Evolutionary conservation across 2,329 filamentous ascomycete species (phyloP), one percentile per base, ranked within the genome.

Genomic region (Aspergillus pseudoviridinutans): DNA sequence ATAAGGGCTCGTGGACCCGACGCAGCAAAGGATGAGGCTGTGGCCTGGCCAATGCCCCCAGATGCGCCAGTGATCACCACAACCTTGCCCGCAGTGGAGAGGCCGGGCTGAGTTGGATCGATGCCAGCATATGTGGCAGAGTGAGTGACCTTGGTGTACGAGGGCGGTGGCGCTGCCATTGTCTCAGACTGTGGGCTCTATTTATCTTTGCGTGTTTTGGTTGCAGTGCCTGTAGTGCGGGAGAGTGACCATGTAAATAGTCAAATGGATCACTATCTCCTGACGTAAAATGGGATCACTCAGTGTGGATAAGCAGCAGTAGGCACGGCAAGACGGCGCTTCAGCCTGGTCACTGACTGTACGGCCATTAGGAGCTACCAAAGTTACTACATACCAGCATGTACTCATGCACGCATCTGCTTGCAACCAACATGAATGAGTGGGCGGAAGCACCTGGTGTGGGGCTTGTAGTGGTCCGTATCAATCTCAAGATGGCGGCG

Each of bases 41-140:
- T 61, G 41, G 61, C 58, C 12, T 51, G 55, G 14, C 61, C 61
- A 29, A 63, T 63, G 20, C 59, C 56, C 24, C 51, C 56, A 27
- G 56, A 55, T 44, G 57, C 61, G 24, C 61, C 61, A 12, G 59
- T 59, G 14, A 63, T 55, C 17, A 63, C 27, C 8, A 62, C 56
- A 24, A 52, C 55, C 42, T 60, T 63, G 22, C 56, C 54, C 9
- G 51, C 50, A 25, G 59, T 54, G 24, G 50, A 53, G 44, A 61
- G 61, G 25, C 51, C 54, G 9, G 61, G 57, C n/a, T 55, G 59
- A 4, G 51, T 44, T 22, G 61, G 59, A 8, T 55, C 49, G 28
- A 63, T 63, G 38, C 49, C 25, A 8, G 57, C 42, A 49, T 61
- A 61, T 5, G 61, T 54, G 25, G 47, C 51, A 27, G 55, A 55